Conservation (phyloP, 2,329 filamentous ascomycete species). For the Penicillium sp. region DNA sequence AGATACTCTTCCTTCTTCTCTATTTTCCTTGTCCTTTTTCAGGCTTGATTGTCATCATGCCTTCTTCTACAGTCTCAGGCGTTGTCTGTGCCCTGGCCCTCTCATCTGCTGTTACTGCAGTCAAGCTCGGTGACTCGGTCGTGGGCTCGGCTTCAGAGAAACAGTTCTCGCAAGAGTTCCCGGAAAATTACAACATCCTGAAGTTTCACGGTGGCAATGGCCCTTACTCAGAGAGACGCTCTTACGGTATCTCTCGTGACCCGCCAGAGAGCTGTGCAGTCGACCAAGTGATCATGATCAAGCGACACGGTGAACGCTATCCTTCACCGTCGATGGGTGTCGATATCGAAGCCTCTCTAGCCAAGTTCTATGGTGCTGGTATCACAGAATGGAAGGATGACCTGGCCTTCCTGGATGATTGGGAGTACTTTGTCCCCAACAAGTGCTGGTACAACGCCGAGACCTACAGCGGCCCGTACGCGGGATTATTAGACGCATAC, state of each 20-base stretch:
- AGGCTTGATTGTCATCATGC: conserved; percentile 26
- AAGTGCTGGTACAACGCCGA: conserved; percentile 19
- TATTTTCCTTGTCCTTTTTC: neutral
- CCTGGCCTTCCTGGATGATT: conserved; percentile 21
- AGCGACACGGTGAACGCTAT: conserved; percentile 26
- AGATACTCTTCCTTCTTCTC: neutral
- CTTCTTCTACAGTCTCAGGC: conserved; percentile 22
- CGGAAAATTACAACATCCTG: conserved; percentile 19
- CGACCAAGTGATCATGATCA: conserved; percentile 26
- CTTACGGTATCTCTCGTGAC: conserved; percentile 20
- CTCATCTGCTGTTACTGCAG: neutral
- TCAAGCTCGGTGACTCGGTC: conserved; percentile 22
- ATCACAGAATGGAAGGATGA: conserved; percentile 14
- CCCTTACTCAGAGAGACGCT: conserved; percentile 17
- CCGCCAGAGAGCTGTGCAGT: conserved; percentile 20
- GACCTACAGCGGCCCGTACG: conserved; percentile 20
- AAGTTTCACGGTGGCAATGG: conserved; percentile 23
- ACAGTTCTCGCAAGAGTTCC: conserved; percentile 22
- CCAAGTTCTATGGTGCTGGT: conserved; percentile 15
- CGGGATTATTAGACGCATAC: conserved; percentile 16
- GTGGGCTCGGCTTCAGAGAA: conserved; percentile 30
- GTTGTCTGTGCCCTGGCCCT: neutral
- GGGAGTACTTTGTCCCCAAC: conserved; percentile 22
- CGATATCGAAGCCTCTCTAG: conserved; percentile 12
- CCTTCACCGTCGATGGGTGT: conserved; percentile 7